phyloP scores from a whole-genome alignment of 2,329 filamentous ascomycete species.

The Fusarium praegraminearum region DNA sequence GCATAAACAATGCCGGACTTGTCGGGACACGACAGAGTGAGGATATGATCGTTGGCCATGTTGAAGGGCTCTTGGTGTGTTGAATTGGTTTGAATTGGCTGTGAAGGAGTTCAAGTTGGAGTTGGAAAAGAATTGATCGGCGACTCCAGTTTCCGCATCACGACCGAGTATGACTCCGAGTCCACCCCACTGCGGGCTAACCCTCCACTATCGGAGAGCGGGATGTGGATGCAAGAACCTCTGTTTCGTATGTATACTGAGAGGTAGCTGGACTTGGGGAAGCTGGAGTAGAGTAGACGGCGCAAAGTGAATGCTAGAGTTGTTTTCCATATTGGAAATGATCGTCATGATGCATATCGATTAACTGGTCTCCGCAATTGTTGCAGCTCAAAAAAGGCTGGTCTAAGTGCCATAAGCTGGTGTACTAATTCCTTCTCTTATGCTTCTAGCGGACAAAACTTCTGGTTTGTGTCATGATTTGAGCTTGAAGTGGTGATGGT shows the following conservation, averaged over 20 bases:
- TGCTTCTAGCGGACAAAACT: no score
- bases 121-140: conserved; percentile 21
- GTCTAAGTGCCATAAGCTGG: no score
- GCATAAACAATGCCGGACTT: conserved; percentile 87
- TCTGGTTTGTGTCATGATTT: background rate
- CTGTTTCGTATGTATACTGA: background rate
- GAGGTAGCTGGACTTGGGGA: background rate
- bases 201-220: conserved; percentile 40
- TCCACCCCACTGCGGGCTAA: conserved; percentile 48
- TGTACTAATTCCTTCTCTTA: no score
- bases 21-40: conserved; percentile 87
- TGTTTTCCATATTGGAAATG: background rate
- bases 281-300: background rate
- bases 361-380: conserved; percentile 24
- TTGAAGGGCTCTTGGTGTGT: conserved; percentile 34
- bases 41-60: conserved; percentile 71
- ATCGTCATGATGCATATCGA: conserved; percentile 16
- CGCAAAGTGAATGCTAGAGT: background rate
- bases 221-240: conserved; percentile 11
- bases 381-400: conserved; percentile 1
- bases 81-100: conserved; percentile 3
- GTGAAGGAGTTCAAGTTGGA: background rate
- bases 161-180: conserved; percentile 38
- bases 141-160: conserved; percentile 10
- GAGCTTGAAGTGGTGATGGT: background rate